These are phyloP conservation scores for Gardenia jasminoides DNA, from an alignment of 257 asterid species.

Conservation along the genomic window DNA sequence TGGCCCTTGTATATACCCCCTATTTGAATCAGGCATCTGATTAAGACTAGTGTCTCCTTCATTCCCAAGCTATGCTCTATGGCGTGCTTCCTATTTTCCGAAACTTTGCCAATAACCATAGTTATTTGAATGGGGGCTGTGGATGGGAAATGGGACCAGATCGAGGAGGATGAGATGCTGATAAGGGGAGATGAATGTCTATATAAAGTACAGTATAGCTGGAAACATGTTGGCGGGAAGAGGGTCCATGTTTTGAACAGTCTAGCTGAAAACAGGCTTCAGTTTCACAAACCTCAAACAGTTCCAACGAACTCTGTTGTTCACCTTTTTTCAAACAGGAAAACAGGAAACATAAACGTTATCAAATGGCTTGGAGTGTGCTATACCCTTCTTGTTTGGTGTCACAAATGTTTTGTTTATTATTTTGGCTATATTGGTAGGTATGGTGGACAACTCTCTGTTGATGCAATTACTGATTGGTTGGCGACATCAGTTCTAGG, in stretches of 20 bases:
- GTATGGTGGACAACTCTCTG: conserved; percentile 74
- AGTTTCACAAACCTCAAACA: neutral
- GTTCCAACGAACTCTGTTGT: neutral
- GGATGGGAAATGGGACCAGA: neutral
- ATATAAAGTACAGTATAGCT: too few relatives aligned
- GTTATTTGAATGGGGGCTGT: neutral
- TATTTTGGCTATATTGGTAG: conserved; percentile 38
- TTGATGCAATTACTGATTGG: conserved; percentile 89
- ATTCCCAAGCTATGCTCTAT: too few relatives aligned
- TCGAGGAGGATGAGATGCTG: neutral
- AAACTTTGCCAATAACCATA: too few relatives aligned
- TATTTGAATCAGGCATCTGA: too few relatives aligned
- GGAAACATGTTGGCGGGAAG: too few relatives aligned
- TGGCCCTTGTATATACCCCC: too few relatives aligned
- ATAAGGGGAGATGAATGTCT: neutral
- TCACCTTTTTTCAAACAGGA: neutral
- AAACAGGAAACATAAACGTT: neutral
- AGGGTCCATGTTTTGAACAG: too few relatives aligned
- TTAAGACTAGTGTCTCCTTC: too few relatives aligned
- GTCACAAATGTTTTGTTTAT: neutral
- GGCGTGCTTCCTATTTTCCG: too few relatives aligned
- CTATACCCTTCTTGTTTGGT: neutral
- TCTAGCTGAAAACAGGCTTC: neutral
- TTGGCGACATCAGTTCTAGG: conserved; percentile 65
- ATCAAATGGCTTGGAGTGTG: neutral